Conservation (phyloP, 2,329 filamentous ascomycete genomes). For the Pseudocercospora vitis region DNA sequence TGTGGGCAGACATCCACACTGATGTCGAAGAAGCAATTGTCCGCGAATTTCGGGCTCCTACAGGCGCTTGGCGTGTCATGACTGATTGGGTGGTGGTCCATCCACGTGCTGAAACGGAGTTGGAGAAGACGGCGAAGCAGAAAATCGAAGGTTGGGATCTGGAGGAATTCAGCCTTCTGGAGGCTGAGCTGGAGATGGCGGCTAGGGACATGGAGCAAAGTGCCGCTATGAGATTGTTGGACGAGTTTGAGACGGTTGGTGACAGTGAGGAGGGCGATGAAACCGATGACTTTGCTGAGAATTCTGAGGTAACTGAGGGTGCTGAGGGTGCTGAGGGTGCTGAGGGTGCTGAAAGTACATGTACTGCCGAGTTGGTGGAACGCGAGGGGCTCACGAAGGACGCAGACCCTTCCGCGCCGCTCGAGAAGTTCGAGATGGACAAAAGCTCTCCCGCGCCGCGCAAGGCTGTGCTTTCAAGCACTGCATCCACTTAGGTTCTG, state of each 20-base stretch:
- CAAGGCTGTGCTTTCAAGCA: too few species aligned
- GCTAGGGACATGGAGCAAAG: background rate
- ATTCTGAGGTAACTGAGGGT: too few species aligned
- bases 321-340: too few species aligned
- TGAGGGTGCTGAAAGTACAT: too few species aligned
- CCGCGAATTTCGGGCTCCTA: background rate
- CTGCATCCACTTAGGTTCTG: too few species aligned
- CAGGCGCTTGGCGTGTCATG: background rate
- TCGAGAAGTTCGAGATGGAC: too few species aligned
- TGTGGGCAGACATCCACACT: background rate
- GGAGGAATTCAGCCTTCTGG: background rate
- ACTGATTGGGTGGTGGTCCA: background rate
- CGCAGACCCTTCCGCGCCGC: too few species aligned
- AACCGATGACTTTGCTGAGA: too few species aligned
- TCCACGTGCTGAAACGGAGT: background rate
- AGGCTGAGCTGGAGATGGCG: background rate
- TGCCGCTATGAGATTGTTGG: background rate
- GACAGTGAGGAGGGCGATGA: background rate
- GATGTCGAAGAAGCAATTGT: background rate
- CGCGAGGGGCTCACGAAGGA: too few species aligned
- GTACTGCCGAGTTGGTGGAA: too few species aligned
- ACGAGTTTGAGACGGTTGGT: background rate
- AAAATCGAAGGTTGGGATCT: background rate
- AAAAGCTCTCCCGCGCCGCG: too few species aligned
- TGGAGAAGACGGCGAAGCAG: background rate